Evolutionary conservation across 2,329 filamentous ascomycete genomes (phyloP).

Genomic region (Alternaria conjuncta): DNA sequence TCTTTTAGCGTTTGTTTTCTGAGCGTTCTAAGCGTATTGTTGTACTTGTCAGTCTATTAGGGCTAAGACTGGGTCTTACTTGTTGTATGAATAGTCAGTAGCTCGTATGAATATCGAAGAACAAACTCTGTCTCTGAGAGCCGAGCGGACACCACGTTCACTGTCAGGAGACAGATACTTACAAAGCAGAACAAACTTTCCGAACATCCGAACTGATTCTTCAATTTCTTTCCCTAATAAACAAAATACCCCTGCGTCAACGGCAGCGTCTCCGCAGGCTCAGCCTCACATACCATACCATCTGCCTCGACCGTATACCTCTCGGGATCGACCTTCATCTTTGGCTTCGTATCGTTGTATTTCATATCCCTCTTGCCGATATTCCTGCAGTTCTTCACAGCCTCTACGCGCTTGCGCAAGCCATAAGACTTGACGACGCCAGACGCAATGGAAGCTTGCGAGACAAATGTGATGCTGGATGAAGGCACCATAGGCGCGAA

Average conservation of each 20-base stretch:
- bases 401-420: constrained; percentile 78
- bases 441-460: constrained; percentile 69
- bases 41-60: background rate
- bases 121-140: background rate
- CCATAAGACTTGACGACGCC: constrained; percentile 75
- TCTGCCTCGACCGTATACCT: constrained; percentile 87
- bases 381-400: constrained; percentile 76
- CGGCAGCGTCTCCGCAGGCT: constrained; percentile 73
- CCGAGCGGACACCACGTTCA: no score
- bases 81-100: background rate
- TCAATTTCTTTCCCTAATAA: constrained; percentile 59
- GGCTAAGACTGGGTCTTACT: no score
- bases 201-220: background rate
- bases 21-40: background rate
- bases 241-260: constrained; percentile 80
- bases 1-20: background rate
- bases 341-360: constrained; percentile 81
- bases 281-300: constrained; percentile 74
- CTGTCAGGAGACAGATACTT: background rate
- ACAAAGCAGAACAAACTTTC: no score
- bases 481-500: constrained; percentile 76
- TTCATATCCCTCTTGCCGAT: constrained; percentile 90
- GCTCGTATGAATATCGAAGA: background rate
- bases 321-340: constrained; percentile 92
- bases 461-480: constrained; percentile 84